Base-by-base conservation (phyloP, 116 monocot genomes). In the Posidonia oceanica region DNA sequence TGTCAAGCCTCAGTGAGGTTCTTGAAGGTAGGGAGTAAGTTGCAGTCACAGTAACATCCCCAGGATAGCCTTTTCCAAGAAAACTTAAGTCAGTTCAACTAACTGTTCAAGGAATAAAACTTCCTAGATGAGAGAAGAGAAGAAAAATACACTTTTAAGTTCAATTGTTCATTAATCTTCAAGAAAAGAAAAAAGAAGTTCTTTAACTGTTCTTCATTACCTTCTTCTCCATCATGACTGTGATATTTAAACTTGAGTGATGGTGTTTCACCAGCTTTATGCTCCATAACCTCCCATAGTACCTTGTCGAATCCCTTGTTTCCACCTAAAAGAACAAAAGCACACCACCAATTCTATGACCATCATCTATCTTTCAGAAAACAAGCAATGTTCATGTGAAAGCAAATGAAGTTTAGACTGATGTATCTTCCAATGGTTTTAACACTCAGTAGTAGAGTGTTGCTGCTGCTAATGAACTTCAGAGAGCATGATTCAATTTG, bases 191-290 rank as follows among this genome's bases (percentile, higher is more conserved):
- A 48, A 7, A 48, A 0, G 7, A 48, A 12, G 48, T 8, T 48
- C 48, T n/a, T n/a, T n/a, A 48, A 7, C 48, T 7, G 48, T 48
- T 10, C 6, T 48, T 10, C 6, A 48, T 73, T 78, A 95, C 96
- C 96, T 89, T 96, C 87, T 48, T 91, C 96, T 39, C 96, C 96
- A 73, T 96, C 96, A 64, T 79, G 77, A 68, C 91, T 89, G 57
- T 74, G 71, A 70, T 96, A 89, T 52, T 82, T 85, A 66, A 96
- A 89, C 29, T 85, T 89, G 39, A 96, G 79, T 68, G 89, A 83
- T 61, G 91, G 91, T 20, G 52, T 86, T 64, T 82, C 73, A 13
- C 81, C 81, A 57, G 63, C 78, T 41, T 63, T 73, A 21, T 76
- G 75, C 23, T 83, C 87, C n/a, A 72, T 58, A 54, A 91, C 87